Conservation (phyloP, 179 eudicot species). For the Vitellaria paradoxa region DNA sequence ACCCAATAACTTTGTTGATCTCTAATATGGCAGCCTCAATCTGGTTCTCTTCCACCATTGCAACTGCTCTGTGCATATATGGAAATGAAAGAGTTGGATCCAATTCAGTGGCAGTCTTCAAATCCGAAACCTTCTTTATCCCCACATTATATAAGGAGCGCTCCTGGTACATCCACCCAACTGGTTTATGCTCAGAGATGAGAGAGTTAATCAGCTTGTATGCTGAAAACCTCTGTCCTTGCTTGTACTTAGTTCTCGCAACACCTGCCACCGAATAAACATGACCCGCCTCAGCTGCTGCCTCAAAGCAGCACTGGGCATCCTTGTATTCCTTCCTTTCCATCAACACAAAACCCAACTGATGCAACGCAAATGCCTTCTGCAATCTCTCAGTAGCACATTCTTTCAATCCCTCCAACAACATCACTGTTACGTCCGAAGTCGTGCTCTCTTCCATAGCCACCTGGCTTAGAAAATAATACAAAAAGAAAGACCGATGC, state of each 20-base stretch:
- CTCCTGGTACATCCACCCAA: constrained; percentile 68
- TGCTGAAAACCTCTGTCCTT: constrained; percentile 45
- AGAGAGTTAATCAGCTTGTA: constrained; percentile 36
- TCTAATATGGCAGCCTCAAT: constrained; percentile 38
- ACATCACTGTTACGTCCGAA: constrained; percentile 58
- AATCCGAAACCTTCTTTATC: constrained; percentile 37
- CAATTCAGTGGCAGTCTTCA: constrained; percentile 38
- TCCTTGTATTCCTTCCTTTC: constrained; percentile 40
- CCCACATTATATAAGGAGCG: constrained; percentile 43
- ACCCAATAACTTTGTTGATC: constrained; percentile 44
- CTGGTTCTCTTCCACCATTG: constrained; percentile 35
- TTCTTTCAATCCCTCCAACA: constrained; percentile 64
- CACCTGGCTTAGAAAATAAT: constrained; percentile 75
- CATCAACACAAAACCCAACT: constrained; percentile 43
- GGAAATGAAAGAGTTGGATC: constrained; percentile 54
- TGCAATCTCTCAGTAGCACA: constrained; percentile 49
- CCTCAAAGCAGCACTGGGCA: constrained; percentile 42
- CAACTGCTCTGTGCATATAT: constrained; percentile 42
- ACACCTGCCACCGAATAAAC: constrained; percentile 50
- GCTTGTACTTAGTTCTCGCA: constrained; percentile 42
- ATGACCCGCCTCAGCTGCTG: constrained; percentile 43
- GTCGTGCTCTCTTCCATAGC: constrained; percentile 70
- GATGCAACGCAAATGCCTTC: constrained; percentile 47
- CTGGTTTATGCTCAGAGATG: constrained; percentile 25
- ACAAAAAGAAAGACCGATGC: constrained; percentile 73